Evolutionary conservation across 768 basidiomycete species (phyloP), one percentile per base, ranked within the genome.

Genomic region (Leccinellum rugosiceps): DNA sequence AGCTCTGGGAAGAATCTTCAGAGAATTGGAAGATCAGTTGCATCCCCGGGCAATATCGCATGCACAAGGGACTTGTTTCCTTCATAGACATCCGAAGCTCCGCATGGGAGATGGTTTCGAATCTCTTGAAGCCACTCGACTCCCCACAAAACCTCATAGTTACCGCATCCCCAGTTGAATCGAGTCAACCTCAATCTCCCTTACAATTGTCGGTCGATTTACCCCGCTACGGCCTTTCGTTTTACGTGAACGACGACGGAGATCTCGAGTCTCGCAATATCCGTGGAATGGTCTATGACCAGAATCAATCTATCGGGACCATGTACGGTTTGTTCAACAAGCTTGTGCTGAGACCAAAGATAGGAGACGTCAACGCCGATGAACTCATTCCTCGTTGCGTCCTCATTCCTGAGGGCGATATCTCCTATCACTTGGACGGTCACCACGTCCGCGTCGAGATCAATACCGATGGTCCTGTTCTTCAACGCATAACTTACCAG

Each of bases 291-390:
- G 64, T 77, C 15, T 67, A 81, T n/a, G 78, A 80, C 52, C 1
- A 51, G 3, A 50, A 68, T 34, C 82, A 82, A 56, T 78, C 71
- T 1, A 65, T 66, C 1, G 78, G 79, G 1, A 76, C 78, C 1
- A 65, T 83, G 63, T 72, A 80, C 38, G 82, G 81, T 15, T 61
- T 83, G 32, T 38, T 48, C 34, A 75, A 68, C 32, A 73, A 66
- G 35, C 75, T 80, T 17, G 70, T 82, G 5, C 71, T 81, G 43
- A 71, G 78, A 14, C 64, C 63, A 48, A 68, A 61, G 15, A 2
- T 17, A 14, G 47, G n/a, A 31, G n/a, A 21, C 11, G 10, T 35
- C 23, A 17, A 15, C 0, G 34, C 41, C 0, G 52, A 44, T 0
- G 60, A 60, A 23, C 48, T 62, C n/a, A 14, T 58, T 6, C 58